Evolutionary conservation across 257 asterid genomes (phyloP).

Genomic region (Oldenlandia corymbosa): DNA sequence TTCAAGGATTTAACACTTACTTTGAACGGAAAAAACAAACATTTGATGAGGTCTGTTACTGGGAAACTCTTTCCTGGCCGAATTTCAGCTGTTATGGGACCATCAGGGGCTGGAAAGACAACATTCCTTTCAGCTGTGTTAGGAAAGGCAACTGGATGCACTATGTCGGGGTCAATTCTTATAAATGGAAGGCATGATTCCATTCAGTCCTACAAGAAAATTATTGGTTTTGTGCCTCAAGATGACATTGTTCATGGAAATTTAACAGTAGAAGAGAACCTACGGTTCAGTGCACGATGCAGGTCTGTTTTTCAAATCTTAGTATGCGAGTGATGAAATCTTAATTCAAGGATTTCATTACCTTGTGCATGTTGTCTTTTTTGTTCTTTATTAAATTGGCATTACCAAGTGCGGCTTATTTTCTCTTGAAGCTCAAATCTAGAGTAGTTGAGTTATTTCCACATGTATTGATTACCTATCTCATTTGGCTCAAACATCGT

Average conservation of each 20-base stretch:
- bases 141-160: conserved; percentile 70
- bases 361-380: neutral
- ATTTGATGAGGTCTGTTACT: conserved; percentile 80
- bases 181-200: conserved; percentile 74
- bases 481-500: conserved; percentile 27
- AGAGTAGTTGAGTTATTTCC: conserved; percentile 11
- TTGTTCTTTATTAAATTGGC: neutral
- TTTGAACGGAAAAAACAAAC: conserved; percentile 59
- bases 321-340: neutral
- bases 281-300: conserved; percentile 92
- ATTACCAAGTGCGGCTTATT: neutral
- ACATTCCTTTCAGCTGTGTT: conserved; percentile 88
- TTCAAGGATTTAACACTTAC: conserved; percentile 86
- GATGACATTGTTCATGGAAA: conserved; percentile 97
- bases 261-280: conserved; percentile 91
- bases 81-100: conserved; percentile 95
- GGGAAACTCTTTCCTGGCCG: conserved; percentile 80
- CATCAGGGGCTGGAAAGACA: conserved; percentile 97
- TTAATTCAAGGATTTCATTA: neutral
- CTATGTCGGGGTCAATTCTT: conserved; percentile 66
- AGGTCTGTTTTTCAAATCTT: conserved; percentile 40
- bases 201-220: conserved; percentile 72
- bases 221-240: conserved; percentile 89
- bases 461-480: conserved; percentile 27
- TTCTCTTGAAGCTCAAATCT: conserved; percentile 10